phyloP scores from a whole-genome alignment of 2,329 filamentous ascomycete genomes.

The Cladophialophora carrionii region DNA sequence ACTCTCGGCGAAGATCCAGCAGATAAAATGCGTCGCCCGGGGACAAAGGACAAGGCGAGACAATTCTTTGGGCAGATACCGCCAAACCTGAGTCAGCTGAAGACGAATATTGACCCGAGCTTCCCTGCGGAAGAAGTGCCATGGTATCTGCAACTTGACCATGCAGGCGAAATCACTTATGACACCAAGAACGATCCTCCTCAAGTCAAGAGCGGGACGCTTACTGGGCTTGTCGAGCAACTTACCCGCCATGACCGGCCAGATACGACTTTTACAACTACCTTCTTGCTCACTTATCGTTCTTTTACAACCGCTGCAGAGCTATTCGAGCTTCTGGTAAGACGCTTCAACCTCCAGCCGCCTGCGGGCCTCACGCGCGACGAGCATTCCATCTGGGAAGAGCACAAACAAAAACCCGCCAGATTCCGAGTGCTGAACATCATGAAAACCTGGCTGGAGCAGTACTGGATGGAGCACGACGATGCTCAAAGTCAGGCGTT shows the following conservation, averaged over 20 bases:
- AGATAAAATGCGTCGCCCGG: slow-evolving; percentile 46
- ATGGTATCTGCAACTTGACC: slow-evolving; percentile 81
- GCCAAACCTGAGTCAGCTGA: slow-evolving; percentile 41
- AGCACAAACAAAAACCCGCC: slow-evolving; percentile 94
- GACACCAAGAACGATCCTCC: slow-evolving; percentile 78
- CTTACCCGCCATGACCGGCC: slow-evolving; percentile 94
- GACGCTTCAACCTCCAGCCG: slow-evolving; percentile 89
- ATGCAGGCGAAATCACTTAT: slow-evolving; percentile 86
- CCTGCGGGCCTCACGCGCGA: slow-evolving; percentile 74
- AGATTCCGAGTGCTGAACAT: slow-evolving; percentile 97
- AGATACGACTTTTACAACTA: slow-evolving; percentile 94
- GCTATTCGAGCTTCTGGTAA: slow-evolving; percentile 88
- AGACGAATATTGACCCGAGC: slow-evolving; percentile 25
- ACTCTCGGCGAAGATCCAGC: slow-evolving; percentile 43
- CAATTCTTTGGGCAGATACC: slow-evolving; percentile 54
- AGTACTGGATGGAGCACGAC: slow-evolving; percentile 96
- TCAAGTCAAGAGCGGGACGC: slow-evolving; percentile 82
- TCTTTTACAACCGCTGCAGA: slow-evolving; percentile 92
- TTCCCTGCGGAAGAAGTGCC: slow-evolving; percentile 73
- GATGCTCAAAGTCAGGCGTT: slow-evolving; percentile 81
- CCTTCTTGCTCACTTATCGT: slow-evolving; percentile 92
- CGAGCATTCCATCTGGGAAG: slow-evolving; percentile 85
- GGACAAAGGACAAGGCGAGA: slow-evolving; percentile 52
- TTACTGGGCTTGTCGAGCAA: slow-evolving; percentile 89
- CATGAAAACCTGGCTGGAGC: slow-evolving; percentile 96